Base-by-base conservation (phyloP, 1,284 basidiomycete genomes). In the Malassezia pachydermatis region DNA sequence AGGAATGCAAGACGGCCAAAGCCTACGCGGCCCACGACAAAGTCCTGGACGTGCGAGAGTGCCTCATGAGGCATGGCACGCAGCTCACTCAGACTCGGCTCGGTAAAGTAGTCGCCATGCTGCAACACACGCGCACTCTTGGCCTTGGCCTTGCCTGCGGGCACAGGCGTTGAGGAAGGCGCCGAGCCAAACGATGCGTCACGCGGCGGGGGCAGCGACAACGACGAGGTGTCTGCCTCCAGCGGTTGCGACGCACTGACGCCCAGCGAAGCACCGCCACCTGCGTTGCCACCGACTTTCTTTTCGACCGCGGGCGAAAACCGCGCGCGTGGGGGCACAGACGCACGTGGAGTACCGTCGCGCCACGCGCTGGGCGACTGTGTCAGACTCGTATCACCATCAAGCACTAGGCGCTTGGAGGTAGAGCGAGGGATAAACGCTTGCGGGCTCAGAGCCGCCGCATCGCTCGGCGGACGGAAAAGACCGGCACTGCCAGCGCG, bases 331-430 rank as follows among this genome's bases (percentile, higher is more conserved):
- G 39, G 30, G 25, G 35, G 24, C n/a, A 34, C 14, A 13, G 20
- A 22, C 7, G 39, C 19, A 29, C 45, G 45, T 7, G 45, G 44
- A 19, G 45, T 32, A 6, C 29, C 45, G 13, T 27, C 43, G 17
- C 50, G 50, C 19, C n/a, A 16, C n/a, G 22, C 32, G 23, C 40
- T 42, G 22, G 60, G 58, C 46, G 62, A 62, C 4, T 52, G 57
- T 8, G 57, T 57, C 32, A 64, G 57, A 32, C 57, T 61, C 20
- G 59, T 48, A 27, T 64, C 62, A 23, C 47, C 60, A 66, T 89
- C 84, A 48, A 96, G 74, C 32, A 90, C 83, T 45, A 98, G 80
- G 72, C 94, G 92, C 78, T 96, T 98, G 55, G 95, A 87, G 69
- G 86, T 94, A 49, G 84, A 81, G 32, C 84, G 79, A 19, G 60